These are phyloP conservation scores for Hypomontagnella monticulosa DNA, from an alignment of 495 filamentous ascomycete genomes.

Conservation along the genomic window DNA sequence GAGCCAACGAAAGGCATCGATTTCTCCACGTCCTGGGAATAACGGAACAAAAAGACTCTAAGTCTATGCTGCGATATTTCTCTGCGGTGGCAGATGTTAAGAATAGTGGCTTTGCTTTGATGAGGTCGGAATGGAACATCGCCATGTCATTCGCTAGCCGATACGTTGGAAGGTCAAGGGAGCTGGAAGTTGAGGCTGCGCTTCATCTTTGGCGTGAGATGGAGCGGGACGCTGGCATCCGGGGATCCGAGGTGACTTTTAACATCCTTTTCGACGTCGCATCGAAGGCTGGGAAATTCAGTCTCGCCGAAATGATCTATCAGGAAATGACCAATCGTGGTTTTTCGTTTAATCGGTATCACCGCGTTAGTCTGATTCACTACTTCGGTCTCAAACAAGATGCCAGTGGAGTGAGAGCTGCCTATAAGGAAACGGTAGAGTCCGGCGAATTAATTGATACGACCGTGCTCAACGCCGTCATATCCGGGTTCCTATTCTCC, in stretches of 20 bases:
- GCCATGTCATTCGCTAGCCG: slow-evolving; percentile 82
- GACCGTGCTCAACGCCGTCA: slow-evolving; percentile 83
- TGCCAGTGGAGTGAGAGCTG: slow-evolving; percentile 70
- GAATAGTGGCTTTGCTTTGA: slow-evolving; percentile 69
- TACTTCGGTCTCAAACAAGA: slow-evolving; percentile 78
- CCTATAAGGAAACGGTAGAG: slow-evolving; percentile 79
- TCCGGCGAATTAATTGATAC: slow-evolving; percentile 90
- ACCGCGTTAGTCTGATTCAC: slow-evolving; percentile 82
- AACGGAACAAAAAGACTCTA: slow-evolving; percentile 63
- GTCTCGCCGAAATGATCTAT: slow-evolving; percentile 83
- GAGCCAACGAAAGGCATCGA: slow-evolving; percentile 63
- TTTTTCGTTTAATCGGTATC: slow-evolving; percentile 72
- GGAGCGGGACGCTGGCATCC: slow-evolving; percentile 75
- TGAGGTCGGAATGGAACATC: slow-evolving; percentile 76
- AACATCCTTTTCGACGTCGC: slow-evolving; percentile 92
- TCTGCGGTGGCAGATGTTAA: slow-evolving; percentile 85
- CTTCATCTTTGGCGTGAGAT: slow-evolving; percentile 89
- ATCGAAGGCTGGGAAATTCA: slow-evolving; percentile 81
- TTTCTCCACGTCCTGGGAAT: slow-evolving; percentile 76
- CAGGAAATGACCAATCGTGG: slow-evolving; percentile 78
- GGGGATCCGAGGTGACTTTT: slow-evolving; percentile 77
- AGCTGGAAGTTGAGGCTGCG: slow-evolving; percentile 72
- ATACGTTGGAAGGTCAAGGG: slow-evolving; percentile 69
- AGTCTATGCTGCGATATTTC: slow-evolving; percentile 81
- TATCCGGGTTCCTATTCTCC: slow-evolving; percentile 76